phyloP scores from a whole-genome alignment of 2,329 filamentous ascomycete species.

The Fusarium xyrophilum region DNA sequence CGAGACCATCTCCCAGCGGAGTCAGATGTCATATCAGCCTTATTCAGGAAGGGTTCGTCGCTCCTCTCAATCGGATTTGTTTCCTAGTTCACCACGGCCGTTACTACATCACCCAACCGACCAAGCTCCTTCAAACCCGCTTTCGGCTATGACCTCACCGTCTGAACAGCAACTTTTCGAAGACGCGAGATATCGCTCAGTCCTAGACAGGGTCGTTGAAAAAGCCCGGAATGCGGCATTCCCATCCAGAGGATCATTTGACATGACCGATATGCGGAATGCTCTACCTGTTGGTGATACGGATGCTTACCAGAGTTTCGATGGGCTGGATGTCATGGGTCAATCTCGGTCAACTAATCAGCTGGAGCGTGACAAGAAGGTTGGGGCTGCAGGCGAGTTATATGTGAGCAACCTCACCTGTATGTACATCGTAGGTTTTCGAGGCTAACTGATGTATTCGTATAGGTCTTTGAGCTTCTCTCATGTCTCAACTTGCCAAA shows the following conservation, averaged over 20 bases:
- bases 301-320: neutral
- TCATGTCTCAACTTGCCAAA: neutral
- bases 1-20: constrained; percentile 7
- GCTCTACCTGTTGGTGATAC: neutral
- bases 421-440: neutral
- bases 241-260: neutral
- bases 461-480: neutral
- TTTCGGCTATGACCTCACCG: neutral
- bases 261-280: neutral
- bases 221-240: neutral
- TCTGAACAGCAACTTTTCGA: neutral
- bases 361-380: neutral
- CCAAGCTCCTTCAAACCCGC: neutral
- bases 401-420: neutral
- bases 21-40: constrained; percentile 3
- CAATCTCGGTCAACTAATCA: neutral
- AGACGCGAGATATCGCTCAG: neutral
- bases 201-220: neutral
- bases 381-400: neutral
- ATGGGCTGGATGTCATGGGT: neutral
- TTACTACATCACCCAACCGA: neutral
- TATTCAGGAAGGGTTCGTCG: neutral
- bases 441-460: neutral
- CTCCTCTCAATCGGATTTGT: neutral
- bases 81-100: neutral